Percentiles rank a stretch among this genome's conserved stretches.
Conservation (phyloP, 2,329 filamentous ascomycete genomes). For the Penicillium sp. region DNA sequence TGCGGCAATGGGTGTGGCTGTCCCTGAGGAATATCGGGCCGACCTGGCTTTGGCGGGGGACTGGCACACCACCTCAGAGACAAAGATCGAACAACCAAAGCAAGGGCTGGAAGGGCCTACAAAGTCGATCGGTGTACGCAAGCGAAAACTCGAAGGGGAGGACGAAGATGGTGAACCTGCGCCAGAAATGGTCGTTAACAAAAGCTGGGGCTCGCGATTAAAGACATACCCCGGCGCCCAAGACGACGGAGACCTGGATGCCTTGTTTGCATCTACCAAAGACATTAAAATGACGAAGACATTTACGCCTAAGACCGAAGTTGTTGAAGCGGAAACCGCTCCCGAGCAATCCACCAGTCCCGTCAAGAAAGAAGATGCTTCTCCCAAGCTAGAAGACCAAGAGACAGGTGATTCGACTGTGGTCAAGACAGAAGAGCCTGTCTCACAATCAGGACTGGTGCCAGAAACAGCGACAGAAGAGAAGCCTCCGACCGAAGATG, state of each 20-base stretch:
- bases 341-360: conserved; percentile 6
- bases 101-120: conserved; percentile 40
- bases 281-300: conserved; percentile 38
- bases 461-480: conserved; percentile 5
- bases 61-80: conserved; percentile 71
- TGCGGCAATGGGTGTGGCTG: conserved; percentile 79
- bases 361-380: conserved; percentile 19
- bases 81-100: conserved; percentile 40
- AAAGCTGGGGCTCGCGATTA: conserved; percentile 47
- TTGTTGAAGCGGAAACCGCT: conserved; percentile 16
- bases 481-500: conserved; percentile 23
- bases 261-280: conserved; percentile 44
- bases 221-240: conserved; percentile 42
- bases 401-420: conserved; percentile 14
- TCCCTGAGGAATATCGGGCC: conserved; percentile 74
- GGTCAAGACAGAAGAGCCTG: conserved; percentile 32
- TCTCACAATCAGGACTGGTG: conserved; percentile 3
- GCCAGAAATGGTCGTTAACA: conserved; percentile 36
- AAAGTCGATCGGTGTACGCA: conserved; percentile 46
- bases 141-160: conserved; percentile 47
- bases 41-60: conserved; percentile 88
- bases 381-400: conserved; percentile 6
- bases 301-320: conserved; percentile 9
- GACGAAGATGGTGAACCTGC: conserved; percentile 40
- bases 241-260: conserved; percentile 45